Evolutionary conservation across 2,329 filamentous ascomycete genomes (phyloP).

Genomic region (Pyrenochaeta sp.): DNA sequence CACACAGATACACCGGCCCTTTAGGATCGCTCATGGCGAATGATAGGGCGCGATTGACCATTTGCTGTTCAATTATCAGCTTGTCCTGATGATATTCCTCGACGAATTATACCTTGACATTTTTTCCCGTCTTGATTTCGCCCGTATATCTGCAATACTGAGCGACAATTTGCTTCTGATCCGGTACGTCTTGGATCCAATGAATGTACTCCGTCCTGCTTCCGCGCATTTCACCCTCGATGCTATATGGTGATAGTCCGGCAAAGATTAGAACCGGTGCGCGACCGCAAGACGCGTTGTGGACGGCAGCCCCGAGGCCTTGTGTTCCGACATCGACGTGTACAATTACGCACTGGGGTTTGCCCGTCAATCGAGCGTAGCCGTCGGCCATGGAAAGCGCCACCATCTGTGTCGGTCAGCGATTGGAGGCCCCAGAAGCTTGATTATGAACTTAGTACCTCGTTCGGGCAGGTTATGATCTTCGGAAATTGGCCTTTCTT

Average conservation of each 20-base stretch:
- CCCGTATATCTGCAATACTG: slow-evolving; percentile 87
- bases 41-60: slow-evolving; percentile 83
- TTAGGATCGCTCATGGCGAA: slow-evolving; percentile 80
- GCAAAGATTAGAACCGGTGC: slow-evolving; percentile 81
- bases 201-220: slow-evolving; percentile 80
- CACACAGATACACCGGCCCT: slow-evolving; percentile 81
- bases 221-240: slow-evolving; percentile 78
- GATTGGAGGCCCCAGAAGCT: not conserved
- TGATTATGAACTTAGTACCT: slow-evolving; percentile 59
- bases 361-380: slow-evolving; percentile 71
- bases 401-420: slow-evolving; percentile 68
- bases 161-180: slow-evolving; percentile 79
- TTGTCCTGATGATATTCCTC: not conserved
- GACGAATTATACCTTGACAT: slow-evolving; percentile 66
- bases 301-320: slow-evolving; percentile 77
- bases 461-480: slow-evolving; percentile 81
- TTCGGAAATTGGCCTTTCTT: slow-evolving; percentile 70
- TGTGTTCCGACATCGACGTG: slow-evolving; percentile 88
- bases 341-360: slow-evolving; percentile 79
- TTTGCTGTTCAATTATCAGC: slow-evolving; percentile 59
- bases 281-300: slow-evolving; percentile 78
- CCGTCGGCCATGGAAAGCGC: slow-evolving; percentile 86
- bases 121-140: slow-evolving; percentile 83
- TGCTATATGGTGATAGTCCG: slow-evolving; percentile 77
- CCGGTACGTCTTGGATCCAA: slow-evolving; percentile 84